Conservation (phyloP, 78 protist genomes). For the Dictyostelium brefeldianum region DNA sequence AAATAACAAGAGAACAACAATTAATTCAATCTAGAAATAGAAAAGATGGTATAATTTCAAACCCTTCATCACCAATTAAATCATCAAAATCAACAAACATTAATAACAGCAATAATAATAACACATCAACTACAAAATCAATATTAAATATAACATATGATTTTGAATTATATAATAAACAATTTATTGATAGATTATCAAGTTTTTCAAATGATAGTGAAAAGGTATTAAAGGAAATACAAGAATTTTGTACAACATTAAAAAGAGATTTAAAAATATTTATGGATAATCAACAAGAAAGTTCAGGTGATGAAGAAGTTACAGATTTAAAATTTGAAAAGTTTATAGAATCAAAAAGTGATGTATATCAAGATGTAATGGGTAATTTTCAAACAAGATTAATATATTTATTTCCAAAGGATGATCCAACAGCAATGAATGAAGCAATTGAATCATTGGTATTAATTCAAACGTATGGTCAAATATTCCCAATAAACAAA, state of each 20-base stretch:
- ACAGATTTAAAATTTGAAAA: conserved; percentile 9
- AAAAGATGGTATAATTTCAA: neutral
- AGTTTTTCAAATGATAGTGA: neutral
- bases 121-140: conserved; percentile 2
- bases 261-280: neutral
- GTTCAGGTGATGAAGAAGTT: neutral
- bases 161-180: conserved; percentile 53
- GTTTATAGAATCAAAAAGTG: conserved; percentile 3
- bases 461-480: neutral
- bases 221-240: neutral
- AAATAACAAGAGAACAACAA: conserved; percentile 10
- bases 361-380: conserved; percentile 8
- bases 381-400: neutral
- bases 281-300: neutral
- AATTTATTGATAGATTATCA: conserved; percentile 22
- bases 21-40: neutral
- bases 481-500: conserved; percentile 43
- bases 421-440: conserved; percentile 19
- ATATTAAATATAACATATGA: neutral
- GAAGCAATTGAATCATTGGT: conserved; percentile 53
- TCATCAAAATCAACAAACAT: neutral
- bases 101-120: neutral
- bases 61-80: neutral
- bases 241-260: neutral
- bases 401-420: neutral